Evolutionary conservation across 2,329 filamentous ascomycete genomes (phyloP).

Genomic region (Elsinoe perseae): DNA sequence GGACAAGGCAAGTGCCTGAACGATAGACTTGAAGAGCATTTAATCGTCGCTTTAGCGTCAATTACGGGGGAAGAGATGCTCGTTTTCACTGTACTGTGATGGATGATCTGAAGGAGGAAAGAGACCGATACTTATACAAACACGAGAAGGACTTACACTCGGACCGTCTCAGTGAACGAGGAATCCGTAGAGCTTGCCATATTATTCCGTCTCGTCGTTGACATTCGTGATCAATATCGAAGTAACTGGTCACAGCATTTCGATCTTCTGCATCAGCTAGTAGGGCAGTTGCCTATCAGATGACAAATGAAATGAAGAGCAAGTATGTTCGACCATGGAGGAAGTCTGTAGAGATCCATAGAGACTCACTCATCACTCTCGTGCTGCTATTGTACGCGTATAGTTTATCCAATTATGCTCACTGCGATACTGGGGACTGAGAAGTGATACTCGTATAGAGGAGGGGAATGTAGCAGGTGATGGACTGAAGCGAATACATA

Average conservation of each 20-base stretch:
- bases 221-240: neutral
- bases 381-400: no score
- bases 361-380: no score
- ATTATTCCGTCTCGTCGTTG: neutral
- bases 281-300: no score
- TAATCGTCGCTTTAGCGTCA: neutral
- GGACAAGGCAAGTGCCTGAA: neutral
- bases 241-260: neutral
- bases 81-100: neutral
- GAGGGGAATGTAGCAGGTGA: neutral
- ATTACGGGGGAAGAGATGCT: neutral
- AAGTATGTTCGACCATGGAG: no score
- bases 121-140: neutral
- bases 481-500: neutral
- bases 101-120: neutral
- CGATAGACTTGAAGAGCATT: slow-evolving; percentile 1
- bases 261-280: no score
- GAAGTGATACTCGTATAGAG: no score
- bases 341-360: no score
- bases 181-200: neutral
- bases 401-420: no score
- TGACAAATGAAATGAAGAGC: no score
- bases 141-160: neutral
- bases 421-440: no score
- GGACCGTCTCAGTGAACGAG: neutral